Conservation (phyloP, 140 eudicot genomes). For the Erigeron philadelphicus region DNA sequence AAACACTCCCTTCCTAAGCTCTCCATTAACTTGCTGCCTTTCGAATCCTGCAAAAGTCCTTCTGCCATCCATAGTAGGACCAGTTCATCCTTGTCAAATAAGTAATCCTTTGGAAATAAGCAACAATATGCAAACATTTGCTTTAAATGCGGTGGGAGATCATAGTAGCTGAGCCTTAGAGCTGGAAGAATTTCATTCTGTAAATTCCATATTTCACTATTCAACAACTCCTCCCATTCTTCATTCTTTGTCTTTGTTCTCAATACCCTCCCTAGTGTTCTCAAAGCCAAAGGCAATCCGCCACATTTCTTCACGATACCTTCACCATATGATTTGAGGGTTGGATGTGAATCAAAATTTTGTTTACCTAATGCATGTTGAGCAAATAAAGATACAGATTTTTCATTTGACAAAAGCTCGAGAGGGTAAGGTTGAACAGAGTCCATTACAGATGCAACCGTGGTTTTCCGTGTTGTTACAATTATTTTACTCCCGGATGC, state of each 20-base stretch:
- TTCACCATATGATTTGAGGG: conserved; percentile 24
- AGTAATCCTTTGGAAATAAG: conserved; percentile 37
- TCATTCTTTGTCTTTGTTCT: conserved; percentile 1
- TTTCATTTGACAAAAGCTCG: conserved; percentile 23
- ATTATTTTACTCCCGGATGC: conserved; percentile 33
- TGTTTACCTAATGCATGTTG: conserved; percentile 21
- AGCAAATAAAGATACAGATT: conserved; percentile 26
- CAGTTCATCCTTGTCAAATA: conserved; percentile 27
- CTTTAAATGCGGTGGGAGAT: conserved; percentile 35
- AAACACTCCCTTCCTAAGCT: conserved; percentile 28
- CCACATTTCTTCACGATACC: conserved; percentile 35
- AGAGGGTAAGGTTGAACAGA: background rate
- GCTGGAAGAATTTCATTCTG: conserved; percentile 23
- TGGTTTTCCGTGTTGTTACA: conserved; percentile 29
- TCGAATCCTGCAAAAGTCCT: conserved; percentile 17
- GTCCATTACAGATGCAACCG: conserved; percentile 22
- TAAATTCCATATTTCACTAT: conserved; percentile 24
- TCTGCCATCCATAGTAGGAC: conserved; percentile 40
- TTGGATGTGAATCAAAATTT: conserved; percentile 16
- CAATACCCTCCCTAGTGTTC: conserved; percentile 26
- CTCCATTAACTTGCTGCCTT: conserved; percentile 18
- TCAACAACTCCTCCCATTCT: conserved; percentile 30
- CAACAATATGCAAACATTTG: conserved; percentile 35
- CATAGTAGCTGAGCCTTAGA: conserved; percentile 35
- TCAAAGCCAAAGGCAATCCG: conserved; percentile 40